Percentiles rank a stretch among this genome's conserved stretches.
phyloP scores from a whole-genome alignment of 2,329 filamentous ascomycete genomes.

The Daldinia sp. region DNA sequence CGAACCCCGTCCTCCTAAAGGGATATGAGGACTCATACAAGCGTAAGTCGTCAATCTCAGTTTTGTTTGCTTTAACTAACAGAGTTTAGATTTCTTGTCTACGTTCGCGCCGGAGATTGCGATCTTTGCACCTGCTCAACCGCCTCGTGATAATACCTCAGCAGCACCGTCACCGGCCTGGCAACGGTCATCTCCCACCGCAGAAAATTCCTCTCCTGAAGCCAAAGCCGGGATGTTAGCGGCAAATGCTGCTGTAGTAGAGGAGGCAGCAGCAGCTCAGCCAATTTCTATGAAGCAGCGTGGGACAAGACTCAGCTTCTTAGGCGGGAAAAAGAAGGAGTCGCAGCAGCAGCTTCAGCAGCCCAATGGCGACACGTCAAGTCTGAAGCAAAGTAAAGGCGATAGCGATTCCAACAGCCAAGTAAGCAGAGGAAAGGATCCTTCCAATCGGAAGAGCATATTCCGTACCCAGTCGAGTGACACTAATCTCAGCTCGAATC shows the following conservation, averaged over 20 bases:
- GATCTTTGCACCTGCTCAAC: conserved; percentile 67
- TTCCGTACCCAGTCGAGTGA: conserved; percentile 58
- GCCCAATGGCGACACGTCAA: conserved; percentile 46
- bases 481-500: conserved; percentile 43
- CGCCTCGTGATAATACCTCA: conserved; percentile 55
- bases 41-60: conserved; percentile 63
- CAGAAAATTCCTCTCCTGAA: conserved; percentile 42
- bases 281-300: conserved; percentile 65
- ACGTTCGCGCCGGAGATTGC: conserved; percentile 75
- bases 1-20: conserved; percentile 67
- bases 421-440: conserved; percentile 54
- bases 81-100: conserved; percentile 66
- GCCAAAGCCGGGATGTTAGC: conserved; percentile 39
- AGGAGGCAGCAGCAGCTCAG: conserved; percentile 64
- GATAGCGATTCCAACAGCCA: conserved; percentile 51
- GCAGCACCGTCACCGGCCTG: conserved; percentile 58
- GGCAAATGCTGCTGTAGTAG: conserved; percentile 53
- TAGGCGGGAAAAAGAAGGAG: conserved; percentile 66
- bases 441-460: conserved; percentile 58
- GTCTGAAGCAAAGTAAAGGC: conserved; percentile 47
- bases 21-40: conserved; percentile 71
- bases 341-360: conserved; percentile 41
- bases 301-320: conserved; percentile 68
- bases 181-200: conserved; percentile 53
- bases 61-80: conserved; percentile 30